These are phyloP conservation scores for Pyrenophora seminiperda DNA, from an alignment of 2,329 filamentous ascomycete genomes.

Conservation along the genomic window DNA sequence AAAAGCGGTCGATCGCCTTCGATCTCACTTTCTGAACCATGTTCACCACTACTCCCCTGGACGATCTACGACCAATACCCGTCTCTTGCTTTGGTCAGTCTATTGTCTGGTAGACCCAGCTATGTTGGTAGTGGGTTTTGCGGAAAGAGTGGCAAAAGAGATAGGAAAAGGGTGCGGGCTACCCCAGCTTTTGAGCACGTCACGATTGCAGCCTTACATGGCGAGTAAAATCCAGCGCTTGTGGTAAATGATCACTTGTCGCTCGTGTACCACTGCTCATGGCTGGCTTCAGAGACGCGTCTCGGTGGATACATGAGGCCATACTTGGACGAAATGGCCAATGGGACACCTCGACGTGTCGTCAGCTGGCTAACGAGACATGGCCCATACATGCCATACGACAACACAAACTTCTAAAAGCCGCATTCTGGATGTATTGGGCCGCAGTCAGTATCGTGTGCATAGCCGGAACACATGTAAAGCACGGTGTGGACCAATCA, in stretches of 20 bases:
- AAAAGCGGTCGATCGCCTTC: conserved; percentile 44
- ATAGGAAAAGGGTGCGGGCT: conserved; percentile 26
- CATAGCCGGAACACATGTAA: conserved; percentile 42
- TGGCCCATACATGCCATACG: conserved; percentile 26
- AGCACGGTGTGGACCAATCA: conserved; percentile 41
- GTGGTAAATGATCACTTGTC: conserved; percentile 30
- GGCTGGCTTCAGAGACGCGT: conserved; percentile 25
- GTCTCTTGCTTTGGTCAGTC: conserved; percentile 13
- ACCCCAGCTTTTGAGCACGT: conserved; percentile 33
- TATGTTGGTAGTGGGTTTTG: no score
- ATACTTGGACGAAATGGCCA: conserved; percentile 27
- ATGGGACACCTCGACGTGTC: conserved; percentile 32
- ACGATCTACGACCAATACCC: conserved; percentile 17
- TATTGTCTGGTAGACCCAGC: conserved; percentile 2
- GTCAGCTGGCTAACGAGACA: conserved; percentile 24
- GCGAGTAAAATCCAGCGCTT: conserved; percentile 44
- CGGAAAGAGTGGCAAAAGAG: conserved; percentile 12
- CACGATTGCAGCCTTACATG: conserved; percentile 19
- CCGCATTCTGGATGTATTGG: conserved; percentile 37
- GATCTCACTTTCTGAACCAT: conserved; percentile 11
- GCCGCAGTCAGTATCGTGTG: conserved; percentile 37
- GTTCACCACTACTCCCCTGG: conserved; percentile 10
- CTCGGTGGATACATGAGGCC: conserved; percentile 24
- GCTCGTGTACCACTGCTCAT: conserved; percentile 39
- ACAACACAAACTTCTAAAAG: conserved; percentile 22